Percentiles rank a stretch among this genome's conserved stretches.
These are phyloP conservation scores for Oryza meridionalis DNA, from an alignment of 176 grass and related monocot genomes.

Conservation along the genomic window DNA sequence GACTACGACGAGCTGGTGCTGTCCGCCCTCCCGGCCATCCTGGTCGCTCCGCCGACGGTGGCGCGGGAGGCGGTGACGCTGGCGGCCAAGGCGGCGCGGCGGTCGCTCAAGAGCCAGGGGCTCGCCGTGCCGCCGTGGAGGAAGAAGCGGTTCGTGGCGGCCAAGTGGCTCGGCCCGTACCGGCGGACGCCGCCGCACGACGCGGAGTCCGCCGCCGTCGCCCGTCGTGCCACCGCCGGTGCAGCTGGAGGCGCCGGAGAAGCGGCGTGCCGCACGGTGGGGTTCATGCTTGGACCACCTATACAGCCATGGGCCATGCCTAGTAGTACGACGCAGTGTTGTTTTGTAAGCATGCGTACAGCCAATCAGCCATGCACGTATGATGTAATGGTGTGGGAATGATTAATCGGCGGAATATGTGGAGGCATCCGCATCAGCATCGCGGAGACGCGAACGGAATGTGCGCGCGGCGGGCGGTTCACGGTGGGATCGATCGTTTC, in stretches of 20 bases:
- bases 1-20: constrained; percentile 13
- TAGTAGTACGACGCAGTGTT: neutral
- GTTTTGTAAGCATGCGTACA: neutral
- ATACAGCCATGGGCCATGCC: neutral
- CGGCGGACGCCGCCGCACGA: neutral
- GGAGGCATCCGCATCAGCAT: no score
- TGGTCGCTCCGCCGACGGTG: constrained; percentile 16
- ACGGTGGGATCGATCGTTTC: neutral
- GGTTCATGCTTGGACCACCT: neutral
- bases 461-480: neutral
- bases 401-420: neutral
- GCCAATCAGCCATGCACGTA: neutral
- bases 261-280: neutral
- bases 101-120: constrained; percentile 20
- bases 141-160: constrained; percentile 22
- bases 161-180: constrained; percentile 37
- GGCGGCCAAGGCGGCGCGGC: constrained; percentile 1
- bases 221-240: neutral
- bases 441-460: neutral
- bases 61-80: constrained; percentile 5
- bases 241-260: neutral
- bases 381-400: neutral
- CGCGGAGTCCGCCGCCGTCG: no score
- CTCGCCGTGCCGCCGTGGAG: constrained; percentile 39
- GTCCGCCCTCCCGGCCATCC: constrained; percentile 23